These are phyloP conservation scores for Acacia crassicarpa DNA, from an alignment of 306 rosid genomes.

Conservation along the genomic window DNA sequence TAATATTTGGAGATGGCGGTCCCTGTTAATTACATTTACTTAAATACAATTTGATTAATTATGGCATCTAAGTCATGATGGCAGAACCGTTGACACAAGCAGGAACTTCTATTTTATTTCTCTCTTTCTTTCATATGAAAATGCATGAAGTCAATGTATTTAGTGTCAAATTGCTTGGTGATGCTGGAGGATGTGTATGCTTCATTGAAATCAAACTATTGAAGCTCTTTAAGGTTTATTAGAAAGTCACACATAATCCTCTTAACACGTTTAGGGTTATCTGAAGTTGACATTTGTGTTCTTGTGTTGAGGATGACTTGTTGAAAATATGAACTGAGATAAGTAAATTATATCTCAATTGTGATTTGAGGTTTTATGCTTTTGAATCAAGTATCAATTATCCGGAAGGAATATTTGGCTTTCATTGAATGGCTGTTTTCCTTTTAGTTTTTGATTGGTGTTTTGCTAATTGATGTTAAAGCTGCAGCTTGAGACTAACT, in stretches of 20 bases:
- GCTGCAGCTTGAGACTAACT: background rate
- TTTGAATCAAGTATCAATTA: background rate
- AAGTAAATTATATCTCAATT: conserved; percentile 8
- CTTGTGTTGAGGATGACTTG: background rate
- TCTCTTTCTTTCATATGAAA: background rate
- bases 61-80: conserved; percentile 8
- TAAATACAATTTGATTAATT: background rate
- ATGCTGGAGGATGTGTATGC: background rate
- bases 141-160: conserved; percentile 17
- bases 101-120: background rate
- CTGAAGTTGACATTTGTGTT: background rate
- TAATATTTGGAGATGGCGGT: background rate
- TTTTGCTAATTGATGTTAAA: conserved; percentile 17
- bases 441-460: conserved; percentile 17
- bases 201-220: conserved; percentile 18
- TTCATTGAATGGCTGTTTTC: conserved; percentile 17
- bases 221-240: conserved; percentile 3
- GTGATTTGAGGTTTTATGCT: conserved; percentile 4
- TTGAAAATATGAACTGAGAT: conserved; percentile 1
- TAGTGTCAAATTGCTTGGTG: conserved; percentile 11
- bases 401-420: conserved; percentile 3
- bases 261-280: background rate
- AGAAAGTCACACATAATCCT: conserved; percentile 1
- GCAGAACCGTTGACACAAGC: background rate
- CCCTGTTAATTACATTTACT: background rate